phyloP scores from a whole-genome alignment of 768 basidiomycete species.

The Zangia roseola region DNA sequence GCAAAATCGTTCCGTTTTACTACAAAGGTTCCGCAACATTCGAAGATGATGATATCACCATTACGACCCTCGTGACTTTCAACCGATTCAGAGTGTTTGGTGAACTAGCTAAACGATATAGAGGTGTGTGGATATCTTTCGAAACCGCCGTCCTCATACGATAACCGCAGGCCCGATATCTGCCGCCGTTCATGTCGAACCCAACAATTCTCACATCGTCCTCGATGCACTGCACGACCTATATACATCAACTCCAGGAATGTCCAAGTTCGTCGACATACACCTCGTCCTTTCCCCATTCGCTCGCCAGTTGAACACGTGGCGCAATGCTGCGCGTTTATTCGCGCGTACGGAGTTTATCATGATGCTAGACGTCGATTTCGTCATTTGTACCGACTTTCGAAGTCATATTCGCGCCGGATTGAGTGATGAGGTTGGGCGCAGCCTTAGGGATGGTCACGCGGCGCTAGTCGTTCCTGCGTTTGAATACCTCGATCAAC shows the following conservation, averaged over 20 bases:
- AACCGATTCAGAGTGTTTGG: constrained; percentile 73
- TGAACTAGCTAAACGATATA: constrained; percentile 72
- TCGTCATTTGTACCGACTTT: constrained; percentile 82
- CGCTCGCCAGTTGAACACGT: constrained; percentile 85
- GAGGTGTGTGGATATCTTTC: constrained; percentile 45
- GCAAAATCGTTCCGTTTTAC: constrained; percentile 78
- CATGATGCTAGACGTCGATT: constrained; percentile 92
- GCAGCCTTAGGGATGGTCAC: constrained; percentile 52
- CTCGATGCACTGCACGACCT: constrained; percentile 64
- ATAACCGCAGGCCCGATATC: constrained; percentile 72
- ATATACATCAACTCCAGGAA: constrained; percentile 62
- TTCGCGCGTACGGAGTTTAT: constrained; percentile 82
- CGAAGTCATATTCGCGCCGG: constrained; percentile 52
- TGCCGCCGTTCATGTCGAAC: constrained; percentile 72
- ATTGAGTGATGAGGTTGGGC: constrained; percentile 30
- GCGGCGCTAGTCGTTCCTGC: constrained; percentile 82
- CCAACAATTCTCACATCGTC: constrained; percentile 40
- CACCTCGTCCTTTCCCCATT: constrained; percentile 83
- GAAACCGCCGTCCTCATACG: not conserved
- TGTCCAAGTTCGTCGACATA: constrained; percentile 74
- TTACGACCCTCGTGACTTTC: constrained; percentile 81
- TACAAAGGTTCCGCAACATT: constrained; percentile 62
- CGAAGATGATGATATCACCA: constrained; percentile 69
- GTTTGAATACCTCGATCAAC: constrained; percentile 72
- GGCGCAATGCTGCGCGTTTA: constrained; percentile 83